Evolutionary conservation across 306 rosid genomes (phyloP), one percentile per base, ranked within the genome.

Genomic region (Sicyos baderoa): DNA sequence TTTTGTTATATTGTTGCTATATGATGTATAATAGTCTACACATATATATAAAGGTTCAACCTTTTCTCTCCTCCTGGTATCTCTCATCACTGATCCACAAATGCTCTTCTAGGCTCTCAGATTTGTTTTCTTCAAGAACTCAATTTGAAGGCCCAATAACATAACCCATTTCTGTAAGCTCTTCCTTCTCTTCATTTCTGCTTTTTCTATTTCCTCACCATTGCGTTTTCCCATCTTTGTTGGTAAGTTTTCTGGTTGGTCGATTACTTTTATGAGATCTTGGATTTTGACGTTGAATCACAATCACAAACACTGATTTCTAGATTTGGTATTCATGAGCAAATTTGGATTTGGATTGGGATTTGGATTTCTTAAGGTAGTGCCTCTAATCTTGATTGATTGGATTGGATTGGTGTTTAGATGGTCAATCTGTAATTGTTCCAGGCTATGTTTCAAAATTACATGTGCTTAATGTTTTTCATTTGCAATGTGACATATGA

Each of bases 51-150:
- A 75, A 80, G 71, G 72, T 54, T 59, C 47, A 16, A 62, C 23
- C 54, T 64, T 74, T 44, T 45, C 23, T 59, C 42, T 48, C 29
- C 9, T 70, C n/a, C n/a, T n/a, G n/a, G n/a, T 10, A 70, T 37
- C 35, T 35, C 53, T 71, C 25, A 7, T 9, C 15, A 37, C 74
- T 35, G 13, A 51, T 66, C 47, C 57, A 60, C 78, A 45, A 35
- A 74, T 67, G 74, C 79, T 64, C 62, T 55, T 75, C 63, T 22
- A 59, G 76, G 70, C 80, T 78, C 80, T 70, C 79, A 63, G 79
- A 78, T 87, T 82, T 71, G 64, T 67, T 76, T 54, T 72, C 69
- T 71, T 73, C 40, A 58, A 67, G 57, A 54, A 29, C 25, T 12
- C 51, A 35, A 12, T 64, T 42, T 44, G 52, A 52, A 56, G 6